These are phyloP conservation scores for Cryoendolithus antarcticus DNA, from an alignment of 2,329 filamentous ascomycete species.

Conservation along the genomic window DNA sequence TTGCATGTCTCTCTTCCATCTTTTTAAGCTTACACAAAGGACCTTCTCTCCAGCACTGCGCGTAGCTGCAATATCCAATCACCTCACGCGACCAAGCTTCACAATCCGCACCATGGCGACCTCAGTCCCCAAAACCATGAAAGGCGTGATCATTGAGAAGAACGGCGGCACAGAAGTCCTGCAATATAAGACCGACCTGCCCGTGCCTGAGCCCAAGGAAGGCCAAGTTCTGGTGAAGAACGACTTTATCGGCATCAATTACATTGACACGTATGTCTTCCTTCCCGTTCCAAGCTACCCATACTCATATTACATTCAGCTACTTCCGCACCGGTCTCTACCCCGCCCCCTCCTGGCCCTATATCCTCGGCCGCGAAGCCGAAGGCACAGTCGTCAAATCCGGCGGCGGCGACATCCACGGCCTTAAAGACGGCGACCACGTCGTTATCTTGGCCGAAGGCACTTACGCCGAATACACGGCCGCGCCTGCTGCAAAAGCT, in stretches of 20 bases:
- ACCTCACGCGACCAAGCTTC: not conserved
- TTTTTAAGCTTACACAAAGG: no score
- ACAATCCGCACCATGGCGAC: slow-evolving; percentile 28
- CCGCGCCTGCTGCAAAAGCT: slow-evolving; percentile 40
- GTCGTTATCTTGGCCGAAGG: slow-evolving; percentile 55
- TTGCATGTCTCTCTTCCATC: no score
- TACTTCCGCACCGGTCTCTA: slow-evolving; percentile 86
- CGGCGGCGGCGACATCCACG: slow-evolving; percentile 38
- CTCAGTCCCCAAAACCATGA: slow-evolving; percentile 54
- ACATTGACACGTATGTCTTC: slow-evolving; percentile 59
- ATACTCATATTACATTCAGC: slow-evolving; percentile 21
- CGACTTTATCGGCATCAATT: slow-evolving; percentile 70
- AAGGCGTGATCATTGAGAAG: slow-evolving; percentile 59
- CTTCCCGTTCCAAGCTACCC: not conserved
- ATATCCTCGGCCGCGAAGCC: slow-evolving; percentile 69
- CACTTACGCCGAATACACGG: slow-evolving; percentile 49
- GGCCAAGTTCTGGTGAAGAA: slow-evolving; percentile 72
- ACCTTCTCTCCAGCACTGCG: no score
- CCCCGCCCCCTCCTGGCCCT: slow-evolving; percentile 52
- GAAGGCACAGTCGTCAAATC: slow-evolving; percentile 56
- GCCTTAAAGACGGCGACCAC: slow-evolving; percentile 52
- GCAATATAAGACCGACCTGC: slow-evolving; percentile 56
- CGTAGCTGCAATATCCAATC: not conserved
- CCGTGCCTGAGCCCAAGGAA: slow-evolving; percentile 55
- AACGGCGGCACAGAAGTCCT: slow-evolving; percentile 61